Percentiles rank a stretch among this genome's conserved stretches.
These are phyloP conservation scores for Penicillium sp. DNA, from an alignment of 2,329 filamentous ascomycete species.

Conservation along the genomic window DNA sequence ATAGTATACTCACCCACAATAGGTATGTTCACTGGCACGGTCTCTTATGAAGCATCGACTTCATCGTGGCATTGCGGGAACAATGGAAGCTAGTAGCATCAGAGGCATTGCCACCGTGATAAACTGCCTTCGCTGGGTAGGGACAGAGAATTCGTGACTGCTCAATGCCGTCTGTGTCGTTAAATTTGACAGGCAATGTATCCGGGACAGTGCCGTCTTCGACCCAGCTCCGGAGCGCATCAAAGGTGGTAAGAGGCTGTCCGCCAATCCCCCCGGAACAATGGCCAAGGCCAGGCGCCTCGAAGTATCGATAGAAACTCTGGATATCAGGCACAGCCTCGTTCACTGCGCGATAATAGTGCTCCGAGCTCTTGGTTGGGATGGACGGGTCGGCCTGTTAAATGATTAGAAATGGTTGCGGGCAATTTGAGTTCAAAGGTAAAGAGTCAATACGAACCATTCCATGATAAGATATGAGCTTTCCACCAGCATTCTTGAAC, in stretches of 20 bases:
- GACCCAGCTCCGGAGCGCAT: conserved; percentile 11
- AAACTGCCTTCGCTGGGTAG: neutral
- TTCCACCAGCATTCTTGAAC: conserved; percentile 2
- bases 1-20: too few species aligned
- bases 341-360: neutral
- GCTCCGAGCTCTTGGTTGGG: neutral
- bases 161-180: neutral
- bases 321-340: neutral
- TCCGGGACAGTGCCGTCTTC: conserved; percentile 20
- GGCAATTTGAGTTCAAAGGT: neutral
- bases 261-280: conserved; percentile 4
- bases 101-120: neutral
- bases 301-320: conserved; percentile 7
- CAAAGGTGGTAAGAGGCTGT: conserved; percentile 11
- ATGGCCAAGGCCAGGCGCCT: conserved; percentile 8
- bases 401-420: neutral
- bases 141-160: neutral
- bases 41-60: neutral
- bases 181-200: conserved; percentile 8
- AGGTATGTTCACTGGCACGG: too few species aligned
- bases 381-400: neutral
- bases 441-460: neutral
- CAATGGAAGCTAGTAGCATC: neutral
- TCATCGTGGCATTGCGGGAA: neutral
- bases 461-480: conserved; percentile 1